Base-by-base conservation (phyloP, 352 stramenopile species). In the Pythium pyrilobum region DNA sequence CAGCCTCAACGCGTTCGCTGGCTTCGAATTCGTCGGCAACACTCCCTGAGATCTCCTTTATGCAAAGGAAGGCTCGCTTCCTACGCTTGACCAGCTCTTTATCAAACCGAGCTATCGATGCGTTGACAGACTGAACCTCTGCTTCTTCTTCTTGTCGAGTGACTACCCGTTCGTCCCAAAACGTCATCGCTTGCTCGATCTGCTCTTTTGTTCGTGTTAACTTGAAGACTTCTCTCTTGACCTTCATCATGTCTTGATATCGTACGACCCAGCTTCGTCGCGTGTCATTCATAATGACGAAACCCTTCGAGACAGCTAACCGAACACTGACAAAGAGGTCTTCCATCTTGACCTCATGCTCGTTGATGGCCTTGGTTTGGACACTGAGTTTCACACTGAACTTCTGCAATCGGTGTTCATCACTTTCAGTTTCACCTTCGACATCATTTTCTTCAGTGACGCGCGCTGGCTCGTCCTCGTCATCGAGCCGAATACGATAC, bases 241-340 rank as follows among this genome's bases (percentile, higher is more conserved):
- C 51, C 5, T 40, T 31, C 5, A 71, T 61, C 37, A 71, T 46
- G 31, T 75, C 66, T 10, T 55, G 27, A 40, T 53, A 71, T 21
- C 68, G 27, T 16, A 65, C 47, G 15, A 62, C 40, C 69, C 69
- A 78, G 5, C 24, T 66, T 52, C 62, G 56, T 36, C 62, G 39
- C 3, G 64, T 52, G 41, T 75, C 69, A 27, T 75, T 78, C 56
- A 78, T 67, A 23, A 78, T 67, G 18, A 73, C 59, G 5, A 48
- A 24, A 7, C 69, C 66, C 61, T 72, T 78, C 0, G 53, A 38
- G 31, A 75, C 63, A 0, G 69, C 62, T 5, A 68, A 16, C 13
- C 64, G 47, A 11, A 73, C 39, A 4, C 56, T 69, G 32, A 62
- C 39, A 9, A 61, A 44, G n/a, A 66, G 24, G 29, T 78, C 66